Evolutionary conservation across 2,329 filamentous ascomycete species (phyloP), one percentile per base, ranked within the genome.

Genomic region (Lasiodiplodia gonubiensis): DNA sequence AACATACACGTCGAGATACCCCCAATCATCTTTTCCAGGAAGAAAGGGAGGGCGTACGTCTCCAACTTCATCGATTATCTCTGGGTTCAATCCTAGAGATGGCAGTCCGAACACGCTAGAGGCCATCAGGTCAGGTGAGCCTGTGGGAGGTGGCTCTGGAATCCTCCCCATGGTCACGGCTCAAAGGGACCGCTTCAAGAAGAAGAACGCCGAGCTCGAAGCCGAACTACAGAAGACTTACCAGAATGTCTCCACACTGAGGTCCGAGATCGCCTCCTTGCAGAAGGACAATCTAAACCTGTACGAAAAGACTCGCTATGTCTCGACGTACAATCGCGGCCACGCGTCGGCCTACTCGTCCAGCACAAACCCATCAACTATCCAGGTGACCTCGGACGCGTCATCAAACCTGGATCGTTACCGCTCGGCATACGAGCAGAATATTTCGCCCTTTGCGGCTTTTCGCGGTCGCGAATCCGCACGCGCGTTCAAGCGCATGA

Each of bases 151-250:
- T 65, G 92, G 92, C 2, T 92, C 92, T 0, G 93, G 94, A 14
- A 97, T 99, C 70, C 83, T 99, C 27, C 96, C 95, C 39, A 99
- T 99, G 96, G 92, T 99, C 64, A 97, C 95, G 39, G 95, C 96
- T 1, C 96, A 99, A 80, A 90, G 95, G 69, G 95, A 99, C 80
- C 92, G 95, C 63, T 99, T 98, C 87, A 98, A 97, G 85, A 93
- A 97, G 83, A 92, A 94, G 75, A 98, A 97, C 71, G 83, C 89
- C 0, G 92, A 99, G 77, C 87, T 99, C 25, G 95, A 98, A 80
- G 88, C 91, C 69, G 94, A 98, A 75, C 84, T 98, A 11, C 93
- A 93, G 6, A 93, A 96, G 71, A 87, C 88, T 39, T 93, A 98
- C 78, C 86, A 88, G 55, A 91, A 88, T 0, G 89, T 97, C 25